Evolutionary conservation across 352 stramenopile genomes (phyloP), one percentile per base, ranked within the genome.

Genomic region (Phytopythium litorale): DNA sequence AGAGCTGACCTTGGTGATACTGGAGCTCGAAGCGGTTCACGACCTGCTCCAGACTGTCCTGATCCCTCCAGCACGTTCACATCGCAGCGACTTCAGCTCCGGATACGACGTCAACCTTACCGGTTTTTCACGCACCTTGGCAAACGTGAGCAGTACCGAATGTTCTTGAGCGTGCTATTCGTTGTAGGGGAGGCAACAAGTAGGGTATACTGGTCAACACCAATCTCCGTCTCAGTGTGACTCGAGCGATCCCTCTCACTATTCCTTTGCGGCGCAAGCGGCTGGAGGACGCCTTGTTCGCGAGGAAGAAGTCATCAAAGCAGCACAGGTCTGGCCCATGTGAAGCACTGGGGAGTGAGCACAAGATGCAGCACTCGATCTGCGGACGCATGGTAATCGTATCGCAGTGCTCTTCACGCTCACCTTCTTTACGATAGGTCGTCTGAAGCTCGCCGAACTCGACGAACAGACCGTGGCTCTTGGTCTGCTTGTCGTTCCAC

Each of bases 371-470:
- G n/a, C n/a, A n/a, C n/a, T n/a, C n/a, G n/a, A n/a, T n/a, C n/a
- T n/a, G n/a, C n/a, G n/a, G n/a, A n/a, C n/a, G n/a, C 25, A 28
- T 28, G 25, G 25, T 28, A 28, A 28, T 16, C 18, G 37, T 21
- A n/a, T 28, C 3, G 3, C 25, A 28, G 25, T 38, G 16, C 12
- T 16, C 35, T 45, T 49, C 15, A 16, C 62, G 50, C 57, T 46
- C 49, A 87, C 80, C 73, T 60, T 76, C 76, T 59, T 68, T 72
- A 16, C 70, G 67, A 43, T 83, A 87, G 21, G 80, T 84, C 16
- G 76, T 64, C 45, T 90, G 78, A 25, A 87, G 75, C 32, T 88
- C 80, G 21, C 80, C 78, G 64, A 90, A 90, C 55, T 90, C 75
- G n/a, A 90, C 66, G 21, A 79, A 62, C 18, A 90, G 65, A 8